Conservation (phyloP, 306 rosid species). For the Lathyrus sativus region DNA sequence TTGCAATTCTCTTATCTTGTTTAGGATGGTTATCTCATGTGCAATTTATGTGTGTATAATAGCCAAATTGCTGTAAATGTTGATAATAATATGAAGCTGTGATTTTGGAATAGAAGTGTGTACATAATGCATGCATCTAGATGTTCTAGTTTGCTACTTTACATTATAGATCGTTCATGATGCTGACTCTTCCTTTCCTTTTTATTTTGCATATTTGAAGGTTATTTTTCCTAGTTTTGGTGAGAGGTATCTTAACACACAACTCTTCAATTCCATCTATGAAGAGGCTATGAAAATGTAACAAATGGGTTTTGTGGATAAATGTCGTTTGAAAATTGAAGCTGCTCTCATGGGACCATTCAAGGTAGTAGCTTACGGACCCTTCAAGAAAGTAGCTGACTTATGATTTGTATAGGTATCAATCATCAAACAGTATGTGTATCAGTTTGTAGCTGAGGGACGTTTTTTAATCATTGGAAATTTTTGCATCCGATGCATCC, state of each 20-base stretch:
- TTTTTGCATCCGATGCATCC: constrained; percentile 37
- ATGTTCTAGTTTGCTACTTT: constrained; percentile 14
- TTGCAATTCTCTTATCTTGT: constrained; percentile 26
- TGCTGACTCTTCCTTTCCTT: constrained; percentile 11
- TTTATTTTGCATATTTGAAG: constrained; percentile 43
- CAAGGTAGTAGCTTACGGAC: not conserved
- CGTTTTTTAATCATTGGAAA: constrained; percentile 2
- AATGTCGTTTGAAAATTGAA: constrained; percentile 35
- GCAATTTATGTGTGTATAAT: constrained; percentile 2
- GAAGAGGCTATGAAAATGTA: constrained; percentile 72
- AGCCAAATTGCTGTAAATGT: not conserved
- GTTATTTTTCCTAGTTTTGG: constrained; percentile 94
- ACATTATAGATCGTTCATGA: constrained; percentile 9
- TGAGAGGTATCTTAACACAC: constrained; percentile 80
- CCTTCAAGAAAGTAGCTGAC: constrained; percentile 30
- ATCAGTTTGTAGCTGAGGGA: constrained; percentile 12
- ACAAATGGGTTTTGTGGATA: constrained; percentile 25
- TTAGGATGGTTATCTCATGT: constrained; percentile 1
- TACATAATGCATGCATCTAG: constrained; percentile 7
- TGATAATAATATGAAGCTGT: constrained; percentile 2
- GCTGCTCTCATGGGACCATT: constrained; percentile 31
- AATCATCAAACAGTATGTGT: constrained; percentile 27
- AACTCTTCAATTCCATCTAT: constrained; percentile 73
- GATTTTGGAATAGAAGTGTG: constrained; percentile 11
- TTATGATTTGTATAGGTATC: constrained; percentile 42